A percentile compares a stretch with the other conserved stretches of the same genome.
phyloP scores from a whole-genome alignment of 495 filamentous ascomycete species.

The Hypomontagnella monticulosa region DNA sequence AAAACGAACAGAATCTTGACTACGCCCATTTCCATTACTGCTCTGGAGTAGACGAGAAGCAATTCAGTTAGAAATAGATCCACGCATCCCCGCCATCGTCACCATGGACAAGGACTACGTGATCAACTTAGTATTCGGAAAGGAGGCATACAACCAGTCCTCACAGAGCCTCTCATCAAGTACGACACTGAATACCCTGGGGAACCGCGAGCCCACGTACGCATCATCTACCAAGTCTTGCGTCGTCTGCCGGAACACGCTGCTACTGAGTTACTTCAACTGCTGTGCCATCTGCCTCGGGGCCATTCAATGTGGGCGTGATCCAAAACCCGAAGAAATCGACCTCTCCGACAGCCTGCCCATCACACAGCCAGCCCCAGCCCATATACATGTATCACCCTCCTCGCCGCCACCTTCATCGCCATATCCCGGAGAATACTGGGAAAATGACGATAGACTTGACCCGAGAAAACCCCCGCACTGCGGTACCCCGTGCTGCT shows the following conservation, averaged over 20 bases:
- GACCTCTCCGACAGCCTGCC: background rate
- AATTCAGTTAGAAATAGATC: too few relatives aligned
- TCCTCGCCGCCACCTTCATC: constrained; percentile 5
- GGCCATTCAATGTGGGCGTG: constrained; percentile 10
- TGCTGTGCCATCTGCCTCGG: constrained; percentile 38
- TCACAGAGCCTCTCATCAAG: constrained; percentile 2
- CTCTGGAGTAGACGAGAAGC: too few relatives aligned
- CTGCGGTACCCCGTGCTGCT: constrained; percentile 28
- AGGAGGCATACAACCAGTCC: constrained; percentile 13
- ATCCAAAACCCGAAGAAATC: background rate
- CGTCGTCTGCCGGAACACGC: constrained; percentile 45
- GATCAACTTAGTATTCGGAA: constrained; percentile 17
- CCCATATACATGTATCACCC: background rate
- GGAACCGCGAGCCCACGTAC: background rate
- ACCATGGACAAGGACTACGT: constrained; percentile 23
- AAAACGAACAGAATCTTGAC: background rate
- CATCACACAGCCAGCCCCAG: background rate
- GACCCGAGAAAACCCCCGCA: constrained; percentile 8
- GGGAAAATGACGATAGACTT: background rate
- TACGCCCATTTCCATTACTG: too few relatives aligned
- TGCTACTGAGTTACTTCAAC: constrained; percentile 41
- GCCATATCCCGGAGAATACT: too few relatives aligned
- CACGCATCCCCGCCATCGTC: background rate
- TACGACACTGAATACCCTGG: background rate
- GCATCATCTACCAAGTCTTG: constrained; percentile 41